Evolutionary conservation across 352 stramenopile species (phyloP), one percentile per base, ranked within the genome.

Genomic region (Thraustochytrium sp.): DNA sequence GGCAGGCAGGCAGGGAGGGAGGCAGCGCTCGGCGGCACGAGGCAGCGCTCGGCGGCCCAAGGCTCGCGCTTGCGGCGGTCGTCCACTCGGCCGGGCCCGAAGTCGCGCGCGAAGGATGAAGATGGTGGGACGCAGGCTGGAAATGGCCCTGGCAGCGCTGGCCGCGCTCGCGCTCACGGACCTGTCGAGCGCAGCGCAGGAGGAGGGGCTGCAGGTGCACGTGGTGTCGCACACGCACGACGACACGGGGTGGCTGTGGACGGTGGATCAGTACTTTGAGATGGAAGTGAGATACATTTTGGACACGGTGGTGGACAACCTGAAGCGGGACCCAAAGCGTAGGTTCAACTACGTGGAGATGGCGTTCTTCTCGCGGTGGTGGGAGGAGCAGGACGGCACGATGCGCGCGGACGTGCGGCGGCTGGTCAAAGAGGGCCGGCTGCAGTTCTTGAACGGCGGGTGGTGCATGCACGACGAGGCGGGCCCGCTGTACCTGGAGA

Each of bases 391-490:
- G 80, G 88, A 89, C 56, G 85, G 91, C 5, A 73, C 89, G 21
- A 90, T 89, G 36, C 93, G 95, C 75, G 75, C 82, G 34, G 62
- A 90, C 3, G 90, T 98, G 9, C 92, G 92, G 75, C 86, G 92
- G 54, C 89, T 99, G 5, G 94, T 99, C 13, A 88, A 90, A 29
- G 91, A 96, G 46, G 90, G 94, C 0, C 94, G 95, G 21, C 89
- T 98, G 4, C 91, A 95, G 68, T 95, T 99, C 77, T 92, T 96
- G 77, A 98, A 98, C 82, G 96, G 95, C 46, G 96, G 95, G 54
- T 99, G 96, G 96, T 96, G 91, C 87, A 99, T 99, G 97, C 96
- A 99, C 84, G 97, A 99, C 87, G 97, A 99, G 86, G 97, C 96
- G 2, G 91, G 92, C 18, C 90, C 95, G 51, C 94, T 98, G 89